Evolutionary conservation across 2,329 filamentous ascomycete genomes (phyloP).

Genomic region (Graphilbum sp.): DNA sequence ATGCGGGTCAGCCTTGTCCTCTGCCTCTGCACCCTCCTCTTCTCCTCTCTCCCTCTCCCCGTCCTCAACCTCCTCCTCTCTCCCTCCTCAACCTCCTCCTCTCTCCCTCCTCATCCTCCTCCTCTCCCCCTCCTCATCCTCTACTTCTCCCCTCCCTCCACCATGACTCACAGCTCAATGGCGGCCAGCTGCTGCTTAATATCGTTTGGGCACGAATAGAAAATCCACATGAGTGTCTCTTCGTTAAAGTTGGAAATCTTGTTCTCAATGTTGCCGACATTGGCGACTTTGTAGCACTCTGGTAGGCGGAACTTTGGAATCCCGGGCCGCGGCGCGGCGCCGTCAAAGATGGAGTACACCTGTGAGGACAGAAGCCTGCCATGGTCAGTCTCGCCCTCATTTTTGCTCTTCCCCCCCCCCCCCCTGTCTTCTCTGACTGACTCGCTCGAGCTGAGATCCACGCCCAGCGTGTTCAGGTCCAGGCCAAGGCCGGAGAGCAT

Average conservation of each 20-base stretch:
- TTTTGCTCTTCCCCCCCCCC: too few species aligned
- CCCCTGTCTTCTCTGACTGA: too few species aligned
- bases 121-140: neutral
- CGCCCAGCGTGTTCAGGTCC: constrained; percentile 37
- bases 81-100: neutral
- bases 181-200: constrained; percentile 47
- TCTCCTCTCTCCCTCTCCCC: constrained; percentile 1
- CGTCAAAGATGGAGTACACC: constrained; percentile 44
- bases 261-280: constrained; percentile 47
- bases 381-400: too few species aligned
- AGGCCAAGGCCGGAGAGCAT: constrained; percentile 43
- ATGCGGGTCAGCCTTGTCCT: neutral
- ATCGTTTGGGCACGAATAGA: constrained; percentile 49
- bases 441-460: constrained; percentile 42
- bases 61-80: neutral
- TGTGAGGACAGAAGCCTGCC: constrained; percentile 41
- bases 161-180: constrained; percentile 39
- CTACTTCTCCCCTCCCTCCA: neutral
- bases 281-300: constrained; percentile 51
- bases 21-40: neutral
- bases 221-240: constrained; percentile 53
- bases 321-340: constrained; percentile 38
- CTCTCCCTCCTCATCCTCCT: neutral
- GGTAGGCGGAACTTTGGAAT: constrained; percentile 42
- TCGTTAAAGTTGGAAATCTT: constrained; percentile 53